Evolutionary conservation across 2,329 filamentous ascomycete genomes (phyloP).

Genomic region (Fusarium sp.): DNA sequence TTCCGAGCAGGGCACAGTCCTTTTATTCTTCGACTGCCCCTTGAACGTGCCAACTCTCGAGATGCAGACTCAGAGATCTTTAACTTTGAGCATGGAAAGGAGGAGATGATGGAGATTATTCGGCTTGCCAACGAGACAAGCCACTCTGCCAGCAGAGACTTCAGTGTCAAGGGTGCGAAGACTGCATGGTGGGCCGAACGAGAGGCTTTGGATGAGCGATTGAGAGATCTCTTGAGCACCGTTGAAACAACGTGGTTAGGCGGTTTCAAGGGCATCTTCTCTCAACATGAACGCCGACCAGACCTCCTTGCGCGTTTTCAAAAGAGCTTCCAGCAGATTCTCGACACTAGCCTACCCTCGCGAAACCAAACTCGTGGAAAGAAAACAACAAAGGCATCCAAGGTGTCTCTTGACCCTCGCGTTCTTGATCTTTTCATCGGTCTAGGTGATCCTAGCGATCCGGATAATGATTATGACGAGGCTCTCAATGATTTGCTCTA

Average conservation of each 20-base stretch:
- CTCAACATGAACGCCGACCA: constrained; percentile 74
- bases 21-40: constrained; percentile 88
- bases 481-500: constrained; percentile 93
- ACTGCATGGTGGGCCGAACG: constrained; percentile 92
- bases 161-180: constrained; percentile 81
- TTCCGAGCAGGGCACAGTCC: constrained; percentile 82
- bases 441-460: constrained; percentile 79
- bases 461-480: constrained; percentile 85
- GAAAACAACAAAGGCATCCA: constrained; percentile 61
- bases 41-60: constrained; percentile 85
- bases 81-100: constrained; percentile 83
- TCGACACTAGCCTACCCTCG: constrained; percentile 90
- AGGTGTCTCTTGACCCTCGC: constrained; percentile 67
- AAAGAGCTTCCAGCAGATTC: constrained; percentile 80
- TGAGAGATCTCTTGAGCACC: constrained; percentile 84
- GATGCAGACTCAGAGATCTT: constrained; percentile 86
- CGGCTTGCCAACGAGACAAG: constrained; percentile 85
- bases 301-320: constrained; percentile 82
- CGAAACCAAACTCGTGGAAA: constrained; percentile 74
- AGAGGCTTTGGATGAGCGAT: constrained; percentile 81
- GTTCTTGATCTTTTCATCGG: constrained; percentile 92
- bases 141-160: constrained; percentile 75
- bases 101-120: constrained; percentile 88
- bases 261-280: constrained; percentile 95
- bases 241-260: constrained; percentile 96